Evolutionary conservation across 108 stramenopile species (phyloP), one percentile per base, ranked within the genome.

Genomic region (Epithemia pelagica): DNA sequence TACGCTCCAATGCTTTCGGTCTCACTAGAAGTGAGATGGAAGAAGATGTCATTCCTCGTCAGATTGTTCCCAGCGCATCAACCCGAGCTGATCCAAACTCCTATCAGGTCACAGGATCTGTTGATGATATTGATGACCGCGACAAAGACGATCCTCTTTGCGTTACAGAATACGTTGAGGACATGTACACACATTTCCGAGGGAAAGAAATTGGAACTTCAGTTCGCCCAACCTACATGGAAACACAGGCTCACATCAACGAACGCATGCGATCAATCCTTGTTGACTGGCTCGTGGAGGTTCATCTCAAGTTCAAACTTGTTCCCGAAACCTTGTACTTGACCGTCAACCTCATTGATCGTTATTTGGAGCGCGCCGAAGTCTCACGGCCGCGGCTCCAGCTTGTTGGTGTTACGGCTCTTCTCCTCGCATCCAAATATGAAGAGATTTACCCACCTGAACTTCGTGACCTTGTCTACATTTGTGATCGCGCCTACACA

Each of bases 391-490:
- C 85, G 30, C 89, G 91, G 69, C 78, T 98, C 37, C 97, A 98
- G 79, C 91, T 98, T 3, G 88, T 98, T 28, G 97, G 97, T 28
- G 96, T 96, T 27, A 95, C 95, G 18, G 83, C 89, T 46, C 82
- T 98, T 30, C 76, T 98, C 63, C 81, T 98, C 31, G 96, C 96
- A 1, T 92, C 92, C 66, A 98, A 98, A 76, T 96, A 96, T 70
- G 97, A 98, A 64, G 97, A 98, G 75, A 96, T 96, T 66, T 96
- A 96, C 58, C 88, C 91, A 72, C 97, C 97, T 1, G 95, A 98
- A 81, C 88, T 96, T 30, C 76, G 89, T n/a, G 97, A 98, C 68
- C 86, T 95, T 28, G 96, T 98, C 24, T 98, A 92, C 80, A 98
- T 98, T 63, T 96, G 95, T 25, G 96, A 96, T 59, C 64, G 65